Conservation (phyloP, 129 eudicot species). For the Lonicera japonica region DNA sequence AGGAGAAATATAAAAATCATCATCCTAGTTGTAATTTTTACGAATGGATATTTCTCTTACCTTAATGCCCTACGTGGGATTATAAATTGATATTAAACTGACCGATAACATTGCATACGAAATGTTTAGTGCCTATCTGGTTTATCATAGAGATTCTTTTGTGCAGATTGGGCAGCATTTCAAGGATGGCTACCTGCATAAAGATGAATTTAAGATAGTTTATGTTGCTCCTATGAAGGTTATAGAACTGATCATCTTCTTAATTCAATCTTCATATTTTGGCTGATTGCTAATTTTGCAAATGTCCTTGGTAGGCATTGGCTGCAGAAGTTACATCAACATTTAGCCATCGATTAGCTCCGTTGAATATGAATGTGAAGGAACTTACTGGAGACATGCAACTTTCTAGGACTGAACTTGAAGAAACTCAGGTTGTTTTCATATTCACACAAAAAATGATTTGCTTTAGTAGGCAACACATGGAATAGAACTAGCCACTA, state of each 20-base stretch:
- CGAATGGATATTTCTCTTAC: background rate
- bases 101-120: background rate
- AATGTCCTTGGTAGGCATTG: conserved; percentile 57
- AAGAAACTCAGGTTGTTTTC: conserved; percentile 81
- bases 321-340: conserved; percentile 97
- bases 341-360: conserved; percentile 83
- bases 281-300: conserved; percentile 12
- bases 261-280: background rate
- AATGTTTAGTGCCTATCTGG: background rate
- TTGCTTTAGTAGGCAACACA: background rate
- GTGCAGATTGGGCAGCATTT: conserved; percentile 84
- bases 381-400: conserved; percentile 99
- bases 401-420: conserved; percentile 84
- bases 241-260: conserved; percentile 10
- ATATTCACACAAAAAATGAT: background rate
- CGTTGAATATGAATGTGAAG: conserved; percentile 78
- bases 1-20: background rate
- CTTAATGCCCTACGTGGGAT: background rate
- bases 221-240: conserved; percentile 99
- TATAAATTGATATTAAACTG: too few relatives aligned
- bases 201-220: conserved; percentile 92
- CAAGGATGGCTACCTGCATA: conserved; percentile 92
- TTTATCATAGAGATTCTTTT: conserved; percentile 8
- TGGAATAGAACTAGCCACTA: conserved; percentile 12
- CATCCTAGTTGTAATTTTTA: background rate